Conservation (phyloP, 306 rosid genomes). For the Astragalus glycyphyllos region DNA sequence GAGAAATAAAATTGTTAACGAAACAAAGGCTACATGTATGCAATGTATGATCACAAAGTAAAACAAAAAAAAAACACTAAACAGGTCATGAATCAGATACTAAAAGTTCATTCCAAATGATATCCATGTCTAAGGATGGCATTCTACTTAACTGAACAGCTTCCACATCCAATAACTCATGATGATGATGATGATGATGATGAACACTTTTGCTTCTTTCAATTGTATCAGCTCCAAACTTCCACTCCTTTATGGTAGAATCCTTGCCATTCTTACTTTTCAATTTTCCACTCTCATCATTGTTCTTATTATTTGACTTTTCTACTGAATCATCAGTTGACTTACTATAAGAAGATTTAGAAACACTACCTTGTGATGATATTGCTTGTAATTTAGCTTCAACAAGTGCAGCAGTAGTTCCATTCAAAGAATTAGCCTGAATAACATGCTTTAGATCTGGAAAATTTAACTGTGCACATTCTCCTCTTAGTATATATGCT, state of each 20-base stretch:
- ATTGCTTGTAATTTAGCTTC: conserved; percentile 80
- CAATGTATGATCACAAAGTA: too few relatives aligned
- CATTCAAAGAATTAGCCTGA: conserved; percentile 66
- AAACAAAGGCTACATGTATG: too few relatives aligned
- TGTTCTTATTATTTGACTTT: conserved; percentile 36
- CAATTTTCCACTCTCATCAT: conserved; percentile 37
- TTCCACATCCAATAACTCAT: too few relatives aligned
- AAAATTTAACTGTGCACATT: conserved; percentile 80
- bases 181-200: conserved; percentile 41
- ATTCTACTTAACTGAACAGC: too few relatives aligned
- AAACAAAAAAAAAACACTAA: too few relatives aligned
- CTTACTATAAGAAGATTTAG: conserved; percentile 11
- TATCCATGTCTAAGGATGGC: too few relatives aligned
- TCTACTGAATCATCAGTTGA: not conserved
- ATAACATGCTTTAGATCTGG: conserved; percentile 78
- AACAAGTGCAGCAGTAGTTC: conserved; percentile 77
- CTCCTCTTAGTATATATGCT: conserved; percentile 86
- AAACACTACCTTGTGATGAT: conserved; percentile 50
- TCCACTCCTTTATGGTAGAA: conserved; percentile 47
- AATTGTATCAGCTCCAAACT: conserved; percentile 42
- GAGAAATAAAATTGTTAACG: too few relatives aligned
- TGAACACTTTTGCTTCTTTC: conserved; percentile 57
- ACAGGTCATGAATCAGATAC: too few relatives aligned
- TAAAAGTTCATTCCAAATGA: too few relatives aligned
- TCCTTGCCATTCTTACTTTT: conserved; percentile 40